These are phyloP conservation scores for Phylloporus rhodoxanthus DNA, from an alignment of 768 basidiomycete genomes.

Conservation along the genomic window DNA sequence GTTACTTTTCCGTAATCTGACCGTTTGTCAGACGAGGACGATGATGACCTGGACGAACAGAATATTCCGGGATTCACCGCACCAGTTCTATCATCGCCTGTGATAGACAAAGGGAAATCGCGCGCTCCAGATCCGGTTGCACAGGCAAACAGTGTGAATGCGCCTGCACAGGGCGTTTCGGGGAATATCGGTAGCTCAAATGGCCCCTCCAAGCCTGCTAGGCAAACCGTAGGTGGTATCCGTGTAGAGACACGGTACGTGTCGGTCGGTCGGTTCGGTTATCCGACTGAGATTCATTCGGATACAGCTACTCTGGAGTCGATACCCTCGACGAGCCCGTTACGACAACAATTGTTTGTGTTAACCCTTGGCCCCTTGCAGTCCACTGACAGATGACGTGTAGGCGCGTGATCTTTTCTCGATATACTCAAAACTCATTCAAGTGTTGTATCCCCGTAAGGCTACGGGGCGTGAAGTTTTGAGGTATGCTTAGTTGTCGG, in stretches of 20 bases:
- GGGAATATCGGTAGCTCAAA: slow-evolving; percentile 66
- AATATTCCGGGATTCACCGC: slow-evolving; percentile 75
- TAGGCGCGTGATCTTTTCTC: slow-evolving; percentile 86
- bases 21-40: slow-evolving; percentile 46
- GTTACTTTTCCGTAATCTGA: not conserved
- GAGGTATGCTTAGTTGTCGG: slow-evolving; percentile 40
- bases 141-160: slow-evolving; percentile 33
- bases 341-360: slow-evolving; percentile 78
- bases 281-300: not conserved
- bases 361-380: slow-evolving; percentile 1
- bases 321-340: slow-evolving; percentile 94
- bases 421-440: slow-evolving; percentile 87
- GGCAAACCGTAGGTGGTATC: slow-evolving; percentile 77
- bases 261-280: not conserved
- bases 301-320: slow-evolving; percentile 57
- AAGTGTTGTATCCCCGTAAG: slow-evolving; percentile 86
- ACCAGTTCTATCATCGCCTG: slow-evolving; percentile 47
- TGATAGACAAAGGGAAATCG: slow-evolving; percentile 63
- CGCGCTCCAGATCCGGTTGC: slow-evolving; percentile 53
- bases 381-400: slow-evolving; percentile 7
- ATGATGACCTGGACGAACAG: slow-evolving; percentile 80
- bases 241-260: slow-evolving; percentile 81
- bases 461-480: slow-evolving; percentile 74
- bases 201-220: slow-evolving; percentile 38
- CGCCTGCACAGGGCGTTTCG: slow-evolving; percentile 42